Evolutionary conservation across 2,329 filamentous ascomycete genomes (phyloP).

Genomic region (Pochonia chlamydosporia): DNA sequence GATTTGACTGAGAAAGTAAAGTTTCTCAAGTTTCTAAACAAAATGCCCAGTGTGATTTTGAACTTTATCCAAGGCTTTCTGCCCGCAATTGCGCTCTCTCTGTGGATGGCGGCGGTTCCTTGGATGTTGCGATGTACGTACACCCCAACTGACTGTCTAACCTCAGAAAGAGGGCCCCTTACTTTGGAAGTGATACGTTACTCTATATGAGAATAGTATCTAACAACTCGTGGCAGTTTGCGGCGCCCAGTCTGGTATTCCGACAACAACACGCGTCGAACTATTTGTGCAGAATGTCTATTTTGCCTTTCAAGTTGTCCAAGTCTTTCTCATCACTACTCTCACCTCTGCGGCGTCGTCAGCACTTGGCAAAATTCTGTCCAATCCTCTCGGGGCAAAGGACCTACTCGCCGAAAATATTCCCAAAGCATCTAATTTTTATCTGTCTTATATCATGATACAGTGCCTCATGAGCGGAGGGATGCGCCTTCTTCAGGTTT

Average conservation of each 20-base stretch:
- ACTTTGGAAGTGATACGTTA: too few relatives aligned
- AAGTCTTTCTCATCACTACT: slow-evolving; percentile 86
- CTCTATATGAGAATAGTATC: too few relatives aligned
- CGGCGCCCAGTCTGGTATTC: slow-evolving; percentile 73
- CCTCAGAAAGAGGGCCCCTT: too few relatives aligned
- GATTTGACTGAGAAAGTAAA: slow-evolving; percentile 60
- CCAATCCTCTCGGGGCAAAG: slow-evolving; percentile 57
- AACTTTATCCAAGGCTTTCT: slow-evolving; percentile 82
- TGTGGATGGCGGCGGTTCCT: slow-evolving; percentile 83
- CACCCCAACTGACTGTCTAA: too few relatives aligned
- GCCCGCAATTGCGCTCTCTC: slow-evolving; percentile 69
- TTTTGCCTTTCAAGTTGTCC: slow-evolving; percentile 84
- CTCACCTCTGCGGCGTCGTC: slow-evolving; percentile 74
- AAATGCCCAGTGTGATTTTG: slow-evolving; percentile 64
- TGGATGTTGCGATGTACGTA: slow-evolving; percentile 61
- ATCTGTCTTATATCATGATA: slow-evolving; percentile 87
- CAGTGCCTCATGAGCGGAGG: slow-evolving; percentile 80
- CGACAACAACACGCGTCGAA: slow-evolving; percentile 74
- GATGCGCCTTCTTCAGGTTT: slow-evolving; percentile 63
- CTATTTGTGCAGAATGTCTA: slow-evolving; percentile 87
- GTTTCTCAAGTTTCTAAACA: slow-evolving; percentile 66
- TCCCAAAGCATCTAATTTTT: slow-evolving; percentile 86
- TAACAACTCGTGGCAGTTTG: slow-evolving; percentile 47
- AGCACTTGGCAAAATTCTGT: slow-evolving; percentile 55
- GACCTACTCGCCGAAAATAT: slow-evolving; percentile 65